phyloP scores from a whole-genome alignment of 2,329 filamentous ascomycete species.

The Fusarium metavorans region DNA sequence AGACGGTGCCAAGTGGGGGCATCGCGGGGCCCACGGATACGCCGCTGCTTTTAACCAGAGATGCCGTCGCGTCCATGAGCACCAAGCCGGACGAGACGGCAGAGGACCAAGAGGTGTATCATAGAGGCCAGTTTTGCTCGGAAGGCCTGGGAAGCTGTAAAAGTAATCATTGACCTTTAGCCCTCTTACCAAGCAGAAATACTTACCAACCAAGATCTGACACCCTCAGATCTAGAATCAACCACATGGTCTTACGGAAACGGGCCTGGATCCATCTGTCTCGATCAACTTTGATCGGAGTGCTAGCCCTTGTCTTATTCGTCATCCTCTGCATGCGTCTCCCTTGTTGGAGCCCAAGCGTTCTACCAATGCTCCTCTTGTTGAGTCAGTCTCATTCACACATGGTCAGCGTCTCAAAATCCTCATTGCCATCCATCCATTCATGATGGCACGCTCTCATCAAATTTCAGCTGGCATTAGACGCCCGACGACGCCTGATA shows the following conservation, averaged over 20 bases:
- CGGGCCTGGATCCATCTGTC: slow-evolving; percentile 3
- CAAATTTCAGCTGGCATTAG: not conserved
- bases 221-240: not conserved
- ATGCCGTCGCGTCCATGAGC: slow-evolving; percentile 1
- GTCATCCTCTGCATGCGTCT: slow-evolving; percentile 19
- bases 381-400: not conserved
- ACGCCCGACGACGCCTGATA: slow-evolving; percentile 5
- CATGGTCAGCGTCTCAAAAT: slow-evolving; percentile 20
- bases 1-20: slow-evolving; percentile 37
- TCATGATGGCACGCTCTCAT: slow-evolving; percentile 1
- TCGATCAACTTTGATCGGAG: slow-evolving; percentile 3
- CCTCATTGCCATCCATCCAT: not conserved
- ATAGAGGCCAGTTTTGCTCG: not conserved
- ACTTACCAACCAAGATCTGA: not conserved
- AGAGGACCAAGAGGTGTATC: slow-evolving; percentile 13
- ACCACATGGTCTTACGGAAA: slow-evolving; percentile 11
- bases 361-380: not conserved
- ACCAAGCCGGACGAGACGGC: slow-evolving; percentile 36
- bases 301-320: slow-evolving; percentile 22
- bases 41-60: slow-evolving; percentile 35
- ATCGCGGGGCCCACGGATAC: slow-evolving; percentile 27
- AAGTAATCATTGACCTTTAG: not conserved
- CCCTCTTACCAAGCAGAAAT: not conserved
- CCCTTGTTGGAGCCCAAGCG: slow-evolving; percentile 12
- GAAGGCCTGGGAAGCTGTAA: not conserved